Conservation (phyloP, 768 basidiomycete genomes). For the Neoboletus subvelutipes region DNA sequence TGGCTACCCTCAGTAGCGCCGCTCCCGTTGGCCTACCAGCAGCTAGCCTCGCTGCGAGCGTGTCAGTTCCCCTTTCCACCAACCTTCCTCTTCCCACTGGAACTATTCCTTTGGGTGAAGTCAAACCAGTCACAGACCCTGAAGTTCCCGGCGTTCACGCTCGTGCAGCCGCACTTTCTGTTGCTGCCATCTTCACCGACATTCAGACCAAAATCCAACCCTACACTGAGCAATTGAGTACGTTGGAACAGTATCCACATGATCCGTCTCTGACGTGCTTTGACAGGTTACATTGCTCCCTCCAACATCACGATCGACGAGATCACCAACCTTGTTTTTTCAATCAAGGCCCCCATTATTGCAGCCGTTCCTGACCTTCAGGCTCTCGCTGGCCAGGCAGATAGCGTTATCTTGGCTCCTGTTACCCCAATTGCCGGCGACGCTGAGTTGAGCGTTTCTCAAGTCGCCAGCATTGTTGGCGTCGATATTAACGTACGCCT, state of each 20-base stretch:
- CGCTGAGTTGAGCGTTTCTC: slow-evolving; percentile 26
- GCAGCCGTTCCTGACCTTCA: slow-evolving; percentile 25
- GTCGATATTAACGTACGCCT: slow-evolving; percentile 22
- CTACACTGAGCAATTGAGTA: slow-evolving; percentile 26
- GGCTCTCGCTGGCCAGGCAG: slow-evolving; percentile 24
- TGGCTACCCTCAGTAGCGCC: slow-evolving; percentile 29
- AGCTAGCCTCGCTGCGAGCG: background rate
- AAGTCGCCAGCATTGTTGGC: slow-evolving; percentile 27
- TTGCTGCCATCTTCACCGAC: slow-evolving; percentile 31
- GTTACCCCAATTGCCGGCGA: slow-evolving; percentile 8
- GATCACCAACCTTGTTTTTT: slow-evolving; percentile 20
- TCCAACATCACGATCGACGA: slow-evolving; percentile 24
- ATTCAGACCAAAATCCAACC: slow-evolving; percentile 17
- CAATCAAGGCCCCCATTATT: slow-evolving; percentile 26
- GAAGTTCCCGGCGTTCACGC: background rate
- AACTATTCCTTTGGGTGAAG: background rate
- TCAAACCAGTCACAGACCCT: background rate
- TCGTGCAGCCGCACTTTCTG: slow-evolving; percentile 6
- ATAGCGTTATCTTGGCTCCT: slow-evolving; percentile 26
- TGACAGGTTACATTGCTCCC: slow-evolving; percentile 24
- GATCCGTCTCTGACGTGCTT: background rate
- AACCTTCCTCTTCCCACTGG: background rate
- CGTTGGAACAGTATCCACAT: slow-evolving; percentile 3
- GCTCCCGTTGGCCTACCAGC: slow-evolving; percentile 13
- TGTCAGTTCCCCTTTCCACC: background rate